A percentile compares a stretch with the other conserved stretches of the same genome.
These are phyloP conservation scores for Neofusicoccum umdonicola DNA, from an alignment of 2,329 filamentous ascomycete species.

Conservation along the genomic window DNA sequence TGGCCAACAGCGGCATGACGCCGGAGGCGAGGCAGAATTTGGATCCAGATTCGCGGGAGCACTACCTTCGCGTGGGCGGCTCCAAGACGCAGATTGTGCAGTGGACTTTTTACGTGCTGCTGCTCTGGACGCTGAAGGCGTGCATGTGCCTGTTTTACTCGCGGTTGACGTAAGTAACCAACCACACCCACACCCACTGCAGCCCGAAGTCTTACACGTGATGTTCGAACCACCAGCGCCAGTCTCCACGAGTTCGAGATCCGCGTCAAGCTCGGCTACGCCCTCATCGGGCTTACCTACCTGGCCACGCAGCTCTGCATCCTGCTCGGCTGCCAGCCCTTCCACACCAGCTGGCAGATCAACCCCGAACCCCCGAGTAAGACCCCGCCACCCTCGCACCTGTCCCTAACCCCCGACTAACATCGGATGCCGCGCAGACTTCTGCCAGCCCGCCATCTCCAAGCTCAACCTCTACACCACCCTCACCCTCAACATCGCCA, in stretches of 20 bases:
- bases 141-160: constrained; percentile 58
- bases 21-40: constrained; percentile 48
- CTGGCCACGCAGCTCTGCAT: constrained; percentile 50
- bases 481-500: constrained; percentile 51
- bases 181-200: background rate
- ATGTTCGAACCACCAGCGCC: background rate
- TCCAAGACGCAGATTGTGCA: constrained; percentile 53
- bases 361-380: constrained; percentile 52
- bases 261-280: constrained; percentile 49
- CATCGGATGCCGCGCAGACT: background rate
- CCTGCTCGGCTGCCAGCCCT: constrained; percentile 54
- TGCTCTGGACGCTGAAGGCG: constrained; percentile 53
- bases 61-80: constrained; percentile 48
- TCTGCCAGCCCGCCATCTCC: constrained; percentile 15
- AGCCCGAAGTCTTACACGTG: background rate
- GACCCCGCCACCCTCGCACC: background rate
- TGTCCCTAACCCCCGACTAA: background rate
- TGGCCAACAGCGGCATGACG: constrained; percentile 60
- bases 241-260: constrained; percentile 33
- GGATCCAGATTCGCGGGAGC: constrained; percentile 46
- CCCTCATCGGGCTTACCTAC: constrained; percentile 48
- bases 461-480: constrained; percentile 15
- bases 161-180: constrained; percentile 46
- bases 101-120: constrained; percentile 53
- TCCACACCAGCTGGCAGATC: constrained; percentile 58